Base-by-base conservation (phyloP, 805 yeast genomes). In the Suhomyces sp. region DNA sequence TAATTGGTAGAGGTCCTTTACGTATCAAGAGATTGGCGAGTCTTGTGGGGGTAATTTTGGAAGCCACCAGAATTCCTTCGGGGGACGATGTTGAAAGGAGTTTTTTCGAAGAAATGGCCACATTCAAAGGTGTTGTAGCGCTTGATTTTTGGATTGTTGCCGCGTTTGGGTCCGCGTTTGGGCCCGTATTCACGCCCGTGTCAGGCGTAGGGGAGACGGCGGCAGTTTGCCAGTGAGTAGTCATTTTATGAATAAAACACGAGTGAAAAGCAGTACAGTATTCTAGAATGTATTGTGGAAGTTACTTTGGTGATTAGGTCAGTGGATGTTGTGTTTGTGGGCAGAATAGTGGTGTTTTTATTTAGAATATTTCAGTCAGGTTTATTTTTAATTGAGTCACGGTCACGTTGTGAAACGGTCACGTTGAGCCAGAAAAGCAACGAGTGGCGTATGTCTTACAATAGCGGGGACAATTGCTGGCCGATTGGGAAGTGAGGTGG, bases 1-100 rank as follows among this genome's bases (percentile, higher is more conserved):
- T 83, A 55, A 92, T 92, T 8, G 97, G 96, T 57, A 90, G 71
- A 1, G 97, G 97, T 6, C 97, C 97, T 56, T 87, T 87, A 35
- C 80, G 68, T 41, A 83, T 69, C 51, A 91, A 75, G 49, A 92
- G 69, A 31, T 78, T 79, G 20, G 96, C 89, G 52, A 91, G 73
- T 60, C 89, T 79, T 47, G 85, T 81, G 6, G 96, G 87, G 0
- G 97, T 90, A 24, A 91, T 91, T 59, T 86, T 82, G 45, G 87
- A 79, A 3, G 97, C 97, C 7, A 94, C 94, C 7, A 90, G 92
- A 46, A 89, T 80, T 1, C 96, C 97, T 53, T 85, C 89, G 0
- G 96, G 96, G 5, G 94, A 86, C 39, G 92, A 85, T 0, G 97
- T 89, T 4, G 89, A 82, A 45, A 87, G 69, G 44, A 66, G 60